A percentile compares a stretch with the other conserved stretches of the same genome.
phyloP scores from a whole-genome alignment of 257 asterid genomes.

The Gentiana macrophylla region DNA sequence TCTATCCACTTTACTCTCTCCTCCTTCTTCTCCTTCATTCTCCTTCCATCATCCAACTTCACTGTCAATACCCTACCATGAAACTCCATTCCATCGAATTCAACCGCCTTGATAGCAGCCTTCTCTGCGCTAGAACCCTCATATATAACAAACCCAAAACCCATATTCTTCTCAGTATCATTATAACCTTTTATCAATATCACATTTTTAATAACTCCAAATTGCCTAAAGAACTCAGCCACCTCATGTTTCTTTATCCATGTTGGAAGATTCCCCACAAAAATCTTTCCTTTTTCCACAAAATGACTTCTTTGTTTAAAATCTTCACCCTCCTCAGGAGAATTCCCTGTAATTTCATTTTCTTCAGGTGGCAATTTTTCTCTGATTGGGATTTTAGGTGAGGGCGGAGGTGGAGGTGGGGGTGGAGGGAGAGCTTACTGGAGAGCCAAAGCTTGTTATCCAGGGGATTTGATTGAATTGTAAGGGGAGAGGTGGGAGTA shows the following conservation, averaged over 20 bases:
- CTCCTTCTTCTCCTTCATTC: conserved; percentile 30
- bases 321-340: conserved; percentile 27
- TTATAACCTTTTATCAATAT: conserved; percentile 73
- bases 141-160: conserved; percentile 85
- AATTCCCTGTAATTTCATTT: conserved; percentile 13
- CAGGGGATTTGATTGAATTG: conserved; percentile 31
- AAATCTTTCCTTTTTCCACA: conserved; percentile 78
- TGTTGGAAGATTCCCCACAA: conserved; percentile 82
- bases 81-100: conserved; percentile 94
- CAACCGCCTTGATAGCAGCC: conserved; percentile 91
- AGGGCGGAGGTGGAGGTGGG: conserved; percentile 33
- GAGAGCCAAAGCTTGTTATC: conserved; percentile 71
- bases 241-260: conserved; percentile 81
- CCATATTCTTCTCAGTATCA: conserved; percentile 79
- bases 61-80: conserved; percentile 88
- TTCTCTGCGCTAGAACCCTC: conserved; percentile 62
- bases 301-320: conserved; percentile 23
- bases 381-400: conserved; percentile 16
- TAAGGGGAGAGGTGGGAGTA: conserved; percentile 5
- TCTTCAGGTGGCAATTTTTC: conserved; percentile 11
- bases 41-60: conserved; percentile 81
- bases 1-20: conserved; percentile 26
- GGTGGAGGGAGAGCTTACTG: conserved; percentile 63
- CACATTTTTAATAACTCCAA: conserved; percentile 81
- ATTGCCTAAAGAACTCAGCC: conserved; percentile 84